Evolutionary conservation across 2,329 filamentous ascomycete species (phyloP).

Genomic region (Exophiala spinifera): DNA sequence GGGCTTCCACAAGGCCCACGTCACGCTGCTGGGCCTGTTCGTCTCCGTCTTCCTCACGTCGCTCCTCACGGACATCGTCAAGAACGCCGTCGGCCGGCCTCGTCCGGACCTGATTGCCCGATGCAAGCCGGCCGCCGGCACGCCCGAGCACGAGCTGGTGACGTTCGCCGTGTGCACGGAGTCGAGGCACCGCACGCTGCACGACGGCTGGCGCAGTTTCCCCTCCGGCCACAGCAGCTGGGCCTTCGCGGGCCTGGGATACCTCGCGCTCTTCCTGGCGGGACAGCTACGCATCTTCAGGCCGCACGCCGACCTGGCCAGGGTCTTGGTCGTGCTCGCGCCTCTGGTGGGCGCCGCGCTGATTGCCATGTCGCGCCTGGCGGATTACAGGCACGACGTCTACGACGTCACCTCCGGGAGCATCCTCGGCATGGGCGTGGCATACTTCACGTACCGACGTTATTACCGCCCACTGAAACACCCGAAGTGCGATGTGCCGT

Average conservation of each 20-base stretch:
- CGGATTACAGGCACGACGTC: constrained; percentile 64
- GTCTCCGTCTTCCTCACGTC: constrained; percentile 73
- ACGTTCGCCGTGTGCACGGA: constrained; percentile 46
- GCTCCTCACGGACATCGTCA: constrained; percentile 85
- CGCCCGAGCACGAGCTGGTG: constrained; percentile 54
- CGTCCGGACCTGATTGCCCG: constrained; percentile 85
- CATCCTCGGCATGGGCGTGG: constrained; percentile 52
- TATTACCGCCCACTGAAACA: constrained; percentile 57
- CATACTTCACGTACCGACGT: constrained; percentile 58
- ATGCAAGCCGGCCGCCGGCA: constrained; percentile 67
- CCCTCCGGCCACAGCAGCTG: constrained; percentile 63
- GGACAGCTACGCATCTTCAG: constrained; percentile 59
- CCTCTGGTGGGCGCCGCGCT: constrained; percentile 57
- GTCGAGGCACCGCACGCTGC: constrained; percentile 54
- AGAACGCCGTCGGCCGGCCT: constrained; percentile 80
- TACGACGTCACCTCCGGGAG: constrained; percentile 59
- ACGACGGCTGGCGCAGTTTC: constrained; percentile 65
- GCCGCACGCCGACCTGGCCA: constrained; percentile 55
- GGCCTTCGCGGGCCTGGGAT: constrained; percentile 60
- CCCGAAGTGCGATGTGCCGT: constrained; percentile 52
- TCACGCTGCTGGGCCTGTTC: constrained; percentile 75
- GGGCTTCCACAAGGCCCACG: constrained; percentile 74
- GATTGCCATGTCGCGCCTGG: constrained; percentile 60
- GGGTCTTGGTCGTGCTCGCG: constrained; percentile 53
- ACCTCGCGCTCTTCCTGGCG: constrained; percentile 49